Conservation (phyloP, 345 rosid species). For the Salix dunnii region DNA sequence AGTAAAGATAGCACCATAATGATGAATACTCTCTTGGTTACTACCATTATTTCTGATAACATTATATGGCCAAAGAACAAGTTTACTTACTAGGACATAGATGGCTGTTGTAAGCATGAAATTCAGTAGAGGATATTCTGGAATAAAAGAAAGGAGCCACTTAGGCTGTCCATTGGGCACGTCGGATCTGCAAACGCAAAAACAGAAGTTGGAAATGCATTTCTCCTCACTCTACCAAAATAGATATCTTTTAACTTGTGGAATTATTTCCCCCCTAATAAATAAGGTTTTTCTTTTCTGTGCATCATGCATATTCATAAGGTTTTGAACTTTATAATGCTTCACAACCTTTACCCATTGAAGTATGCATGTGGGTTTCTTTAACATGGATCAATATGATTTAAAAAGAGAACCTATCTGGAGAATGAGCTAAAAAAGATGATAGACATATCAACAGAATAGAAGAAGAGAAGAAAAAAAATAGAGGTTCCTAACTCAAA, state of each 20-base stretch:
- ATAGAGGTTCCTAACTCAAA: no score
- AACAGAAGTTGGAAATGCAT: slow-evolving; percentile 4
- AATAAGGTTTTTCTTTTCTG: not conserved
- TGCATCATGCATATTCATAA: not conserved
- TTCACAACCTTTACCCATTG: not conserved
- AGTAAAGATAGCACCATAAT: slow-evolving; percentile 7
- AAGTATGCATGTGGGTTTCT: not conserved
- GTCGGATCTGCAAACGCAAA: slow-evolving; percentile 55
- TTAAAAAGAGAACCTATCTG: no score
- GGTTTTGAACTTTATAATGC: not conserved
- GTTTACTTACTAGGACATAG: slow-evolving; percentile 63
- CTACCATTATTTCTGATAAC: not conserved
- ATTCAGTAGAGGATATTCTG: slow-evolving; percentile 84
- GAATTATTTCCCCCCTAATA: not conserved
- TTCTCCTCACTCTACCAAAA: not conserved
- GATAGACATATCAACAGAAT: no score
- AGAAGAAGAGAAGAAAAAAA: no score
- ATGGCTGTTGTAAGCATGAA: slow-evolving; percentile 94
- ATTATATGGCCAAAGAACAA: not conserved
- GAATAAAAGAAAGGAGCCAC: slow-evolving; percentile 92
- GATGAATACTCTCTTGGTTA: not conserved
- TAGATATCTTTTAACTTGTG: not conserved
- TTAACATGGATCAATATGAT: no score
- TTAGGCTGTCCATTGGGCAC: slow-evolving; percentile 91
- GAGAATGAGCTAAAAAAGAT: no score